Base-by-base conservation (phyloP, 140 eudicot species). In the Erigeron philadelphicus region DNA sequence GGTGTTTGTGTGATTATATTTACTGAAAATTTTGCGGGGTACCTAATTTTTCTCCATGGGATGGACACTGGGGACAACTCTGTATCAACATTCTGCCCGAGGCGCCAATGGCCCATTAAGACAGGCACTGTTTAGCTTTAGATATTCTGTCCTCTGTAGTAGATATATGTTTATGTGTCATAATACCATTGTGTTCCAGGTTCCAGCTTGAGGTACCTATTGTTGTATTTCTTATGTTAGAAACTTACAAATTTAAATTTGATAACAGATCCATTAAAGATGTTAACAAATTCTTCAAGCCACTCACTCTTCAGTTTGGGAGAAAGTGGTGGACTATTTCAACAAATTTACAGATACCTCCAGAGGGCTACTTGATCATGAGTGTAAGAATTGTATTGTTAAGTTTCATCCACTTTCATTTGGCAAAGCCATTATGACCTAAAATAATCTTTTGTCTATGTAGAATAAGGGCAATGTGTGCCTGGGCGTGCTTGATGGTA, bases 401-500 rank as follows among this genome's bases (percentile, higher is more conserved):
- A 3, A 47, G n/a, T 58, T 19, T 48, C 18, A 8, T 44, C 19
- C 25, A 17, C 4, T 18, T 48, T 23, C 3, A 45, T 59, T 46
- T 41, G 16, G 10, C 10, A 13, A 71, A 47, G 61, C 55, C 8
- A 50, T 13, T 53, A 41, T 72, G 67, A 70, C 67, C 9, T 68
- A 2, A 49, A 35, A n/a, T 15, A 67, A 45, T 25, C 15, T 68
- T 38, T 57, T 9, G 47, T 72, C 18, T 75, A 12, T 79, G 78
- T 87, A 88, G 96, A 82, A 77, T 21, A 86, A 79, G 62, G 94
- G 96, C 18, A 84, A 86, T 57, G 85, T 88, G 76, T 88, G 94
- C 74, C 78, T 88, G 72, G 96, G 94, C 61, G 82, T 88, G 55
- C 88, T 88, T 53, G 87, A 88, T 67, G 96, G 90, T 70, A 86